Conservation (phyloP, 1,139 yeast species). For the Eremothecium cymbalariae region DNA sequence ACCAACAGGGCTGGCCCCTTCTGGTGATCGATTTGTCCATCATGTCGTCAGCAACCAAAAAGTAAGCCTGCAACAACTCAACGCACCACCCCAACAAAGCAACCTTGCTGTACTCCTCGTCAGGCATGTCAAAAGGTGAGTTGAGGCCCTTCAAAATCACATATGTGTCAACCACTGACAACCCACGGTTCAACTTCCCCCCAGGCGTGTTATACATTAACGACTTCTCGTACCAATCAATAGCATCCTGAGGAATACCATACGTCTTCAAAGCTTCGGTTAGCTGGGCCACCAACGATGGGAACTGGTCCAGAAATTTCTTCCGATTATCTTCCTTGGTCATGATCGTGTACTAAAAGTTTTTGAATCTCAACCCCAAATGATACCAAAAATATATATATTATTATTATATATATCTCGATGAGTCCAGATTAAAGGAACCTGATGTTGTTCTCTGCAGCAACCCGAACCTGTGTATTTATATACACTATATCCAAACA, state of each 20-base stretch:
- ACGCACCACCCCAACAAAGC: constrained; percentile 94
- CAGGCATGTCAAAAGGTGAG: constrained; percentile 49
- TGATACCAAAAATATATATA: too few relatives aligned
- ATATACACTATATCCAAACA: too few relatives aligned
- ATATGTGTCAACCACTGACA: constrained; percentile 91
- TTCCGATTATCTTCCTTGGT: constrained; percentile 37
- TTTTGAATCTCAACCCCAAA: too few relatives aligned
- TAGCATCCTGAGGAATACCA: constrained; percentile 81
- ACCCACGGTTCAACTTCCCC: constrained; percentile 93
- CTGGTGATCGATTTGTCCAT: constrained; percentile 97
- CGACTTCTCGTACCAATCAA: constrained; percentile 72
- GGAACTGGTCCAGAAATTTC: constrained; percentile 68
- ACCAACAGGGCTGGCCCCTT: constrained; percentile 99
- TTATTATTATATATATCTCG: too few relatives aligned
- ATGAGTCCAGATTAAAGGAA: too few relatives aligned
- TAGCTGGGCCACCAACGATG: constrained; percentile 70
- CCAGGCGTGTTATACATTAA: constrained; percentile 89
- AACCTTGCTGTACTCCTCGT: constrained; percentile 69
- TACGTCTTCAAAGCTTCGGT: constrained; percentile 53
- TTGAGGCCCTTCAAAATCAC: constrained; percentile 62
- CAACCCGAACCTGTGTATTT: too few relatives aligned
- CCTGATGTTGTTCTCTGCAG: too few relatives aligned
- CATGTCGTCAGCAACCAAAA: constrained; percentile 96
- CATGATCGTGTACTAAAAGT: too few relatives aligned
- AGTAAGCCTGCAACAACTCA: constrained; percentile 92